These are phyloP conservation scores for Sporothrix mexicana DNA, from an alignment of 2,329 filamentous ascomycete species.

Conservation along the genomic window DNA sequence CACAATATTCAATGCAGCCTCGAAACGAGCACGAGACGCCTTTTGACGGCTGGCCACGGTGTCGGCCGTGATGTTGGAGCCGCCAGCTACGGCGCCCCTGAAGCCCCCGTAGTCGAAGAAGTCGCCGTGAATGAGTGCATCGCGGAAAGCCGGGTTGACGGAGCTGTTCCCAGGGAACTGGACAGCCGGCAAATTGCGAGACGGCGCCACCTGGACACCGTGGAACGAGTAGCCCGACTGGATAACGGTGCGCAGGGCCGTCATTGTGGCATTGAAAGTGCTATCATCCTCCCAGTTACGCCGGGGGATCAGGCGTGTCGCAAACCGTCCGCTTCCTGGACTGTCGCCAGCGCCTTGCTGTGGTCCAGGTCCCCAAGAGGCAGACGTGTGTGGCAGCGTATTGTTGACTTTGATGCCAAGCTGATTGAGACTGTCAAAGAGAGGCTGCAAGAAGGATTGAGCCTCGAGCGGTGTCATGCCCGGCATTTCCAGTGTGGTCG, in stretches of 20 bases:
- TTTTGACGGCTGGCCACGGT: not conserved
- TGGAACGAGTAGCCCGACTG: conserved; percentile 42
- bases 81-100: not conserved
- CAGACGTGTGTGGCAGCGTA: conserved; percentile 35
- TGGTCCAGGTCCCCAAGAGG: conserved; percentile 31
- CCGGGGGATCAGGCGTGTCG: conserved; percentile 41
- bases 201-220: conserved; percentile 40
- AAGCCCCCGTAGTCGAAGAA: conserved; percentile 34
- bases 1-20: conserved; percentile 29
- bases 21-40: conserved; percentile 26
- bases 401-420: conserved; percentile 42
- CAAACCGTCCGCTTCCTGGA: conserved; percentile 39
- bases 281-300: conserved; percentile 37
- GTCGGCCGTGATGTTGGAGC: not conserved
- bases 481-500: conserved; percentile 46
- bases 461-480: conserved; percentile 40
- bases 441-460: conserved; percentile 44
- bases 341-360: conserved; percentile 39
- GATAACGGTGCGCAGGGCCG: conserved; percentile 38
- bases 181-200: conserved; percentile 34
- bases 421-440: conserved; percentile 43
- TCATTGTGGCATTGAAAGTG: conserved; percentile 38
- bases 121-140: conserved; percentile 35
- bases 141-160: conserved; percentile 38
- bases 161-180: conserved; percentile 40